phyloP scores from a whole-genome alignment of 176 grass and related monocot genomes.

The Pontederia paniculata region DNA sequence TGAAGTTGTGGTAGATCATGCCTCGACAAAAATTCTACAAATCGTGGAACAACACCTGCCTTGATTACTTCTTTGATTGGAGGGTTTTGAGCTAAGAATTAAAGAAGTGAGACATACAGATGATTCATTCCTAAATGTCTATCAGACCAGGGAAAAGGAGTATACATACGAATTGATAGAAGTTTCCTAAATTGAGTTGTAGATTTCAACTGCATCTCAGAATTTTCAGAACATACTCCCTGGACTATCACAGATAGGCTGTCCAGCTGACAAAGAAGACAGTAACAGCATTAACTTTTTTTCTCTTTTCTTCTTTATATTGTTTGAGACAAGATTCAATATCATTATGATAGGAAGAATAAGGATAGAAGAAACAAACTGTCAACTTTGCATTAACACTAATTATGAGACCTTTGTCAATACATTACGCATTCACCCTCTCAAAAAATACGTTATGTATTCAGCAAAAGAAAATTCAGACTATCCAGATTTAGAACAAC shows the following conservation, averaged over 20 bases:
- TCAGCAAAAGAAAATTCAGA: too few relatives aligned
- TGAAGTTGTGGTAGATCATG: constrained; percentile 58
- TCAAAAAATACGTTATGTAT: too few relatives aligned
- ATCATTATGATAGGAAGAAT: not conserved
- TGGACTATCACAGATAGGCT: constrained; percentile 45
- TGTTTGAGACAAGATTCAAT: not conserved
- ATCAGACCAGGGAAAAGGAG: not conserved
- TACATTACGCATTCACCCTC: too few relatives aligned
- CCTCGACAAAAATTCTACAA: constrained; percentile 66
- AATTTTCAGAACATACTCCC: constrained; percentile 54
- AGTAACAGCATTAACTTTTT: constrained; percentile 7
- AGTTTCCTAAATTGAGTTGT: constrained; percentile 63
- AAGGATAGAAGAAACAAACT: too few relatives aligned
- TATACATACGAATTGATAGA: constrained; percentile 50
- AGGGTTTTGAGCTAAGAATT: constrained; percentile 37
- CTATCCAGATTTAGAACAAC: too few relatives aligned
- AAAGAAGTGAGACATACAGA: not conserved
- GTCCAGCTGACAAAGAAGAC: constrained; percentile 52
- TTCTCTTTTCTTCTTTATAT: not conserved
- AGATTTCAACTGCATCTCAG: constrained; percentile 48
- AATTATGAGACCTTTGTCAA: too few relatives aligned
- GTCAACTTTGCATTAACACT: too few relatives aligned
- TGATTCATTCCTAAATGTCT: constrained; percentile 3
- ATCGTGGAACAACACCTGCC: constrained; percentile 49
- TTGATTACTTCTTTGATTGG: constrained; percentile 55